phyloP scores from a whole-genome alignment of 2,329 filamentous ascomycete species.

The Fusarium vanettenii region DNA sequence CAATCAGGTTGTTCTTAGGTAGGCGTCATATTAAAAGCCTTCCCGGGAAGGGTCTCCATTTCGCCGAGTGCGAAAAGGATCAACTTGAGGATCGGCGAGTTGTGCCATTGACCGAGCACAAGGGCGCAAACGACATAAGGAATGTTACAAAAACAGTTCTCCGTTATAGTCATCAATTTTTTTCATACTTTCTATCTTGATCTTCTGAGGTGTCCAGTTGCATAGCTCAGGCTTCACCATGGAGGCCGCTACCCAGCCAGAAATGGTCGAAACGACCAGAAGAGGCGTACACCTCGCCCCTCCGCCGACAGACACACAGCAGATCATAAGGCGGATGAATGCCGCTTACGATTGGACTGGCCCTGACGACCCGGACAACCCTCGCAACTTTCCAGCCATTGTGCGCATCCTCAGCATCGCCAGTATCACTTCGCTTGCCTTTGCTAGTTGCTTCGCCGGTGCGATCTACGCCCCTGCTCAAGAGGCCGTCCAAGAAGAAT shows the following conservation, averaged over 20 bases:
- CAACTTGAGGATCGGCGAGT: neutral
- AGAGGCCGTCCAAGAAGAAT: constrained; percentile 4
- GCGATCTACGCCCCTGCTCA: constrained; percentile 26
- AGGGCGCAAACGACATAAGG: neutral
- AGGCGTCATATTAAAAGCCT: neutral
- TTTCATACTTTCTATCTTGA: neutral
- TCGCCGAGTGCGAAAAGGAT: neutral
- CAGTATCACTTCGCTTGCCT: constrained; percentile 9
- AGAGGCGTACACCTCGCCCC: neutral
- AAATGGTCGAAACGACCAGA: neutral
- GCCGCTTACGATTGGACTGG: constrained; percentile 29
- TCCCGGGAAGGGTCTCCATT: neutral
- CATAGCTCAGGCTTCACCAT: neutral
- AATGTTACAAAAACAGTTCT: neutral
- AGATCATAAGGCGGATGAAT: constrained; percentile 28
- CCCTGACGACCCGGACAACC: constrained; percentile 19
- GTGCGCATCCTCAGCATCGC: constrained; percentile 15
- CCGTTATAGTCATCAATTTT: fast-evolving
- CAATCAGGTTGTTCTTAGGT: neutral
- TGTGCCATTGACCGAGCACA: neutral
- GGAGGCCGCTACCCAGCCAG: neutral
- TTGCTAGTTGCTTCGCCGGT: constrained; percentile 10
- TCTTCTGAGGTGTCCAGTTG: too few species aligned
- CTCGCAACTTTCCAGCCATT: constrained; percentile 16
- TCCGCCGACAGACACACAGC: neutral